These are phyloP conservation scores for Buddleja alternifolia DNA, from an alignment of 257 asterid genomes.

Conservation along the genomic window DNA sequence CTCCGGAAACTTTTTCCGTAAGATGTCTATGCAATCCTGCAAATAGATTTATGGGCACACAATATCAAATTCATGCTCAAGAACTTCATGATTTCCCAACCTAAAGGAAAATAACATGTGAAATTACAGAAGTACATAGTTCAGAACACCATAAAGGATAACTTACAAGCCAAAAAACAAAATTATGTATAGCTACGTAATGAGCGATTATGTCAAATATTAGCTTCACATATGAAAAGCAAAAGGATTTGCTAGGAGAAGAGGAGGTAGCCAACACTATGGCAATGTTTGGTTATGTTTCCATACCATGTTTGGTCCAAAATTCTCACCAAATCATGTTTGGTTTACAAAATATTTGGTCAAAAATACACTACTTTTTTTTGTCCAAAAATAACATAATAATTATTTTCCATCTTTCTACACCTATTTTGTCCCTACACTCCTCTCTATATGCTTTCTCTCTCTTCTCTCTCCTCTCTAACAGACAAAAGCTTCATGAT, in stretches of 20 bases:
- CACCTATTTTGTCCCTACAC: too few relatives aligned
- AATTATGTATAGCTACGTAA: not conserved
- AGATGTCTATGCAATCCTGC: conserved; percentile 74
- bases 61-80: conserved; percentile 24
- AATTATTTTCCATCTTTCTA: too few relatives aligned
- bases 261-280: too few relatives aligned
- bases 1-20: conserved; percentile 77
- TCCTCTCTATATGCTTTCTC: too few relatives aligned
- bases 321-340: too few relatives aligned
- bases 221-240: not conserved
- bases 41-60: conserved; percentile 23
- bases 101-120: not conserved
- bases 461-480: too few relatives aligned
- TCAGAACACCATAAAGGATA: conserved; percentile 7
- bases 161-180: not conserved
- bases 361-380: too few relatives aligned
- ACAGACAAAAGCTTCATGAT: too few relatives aligned
- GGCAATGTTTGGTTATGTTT: too few relatives aligned
- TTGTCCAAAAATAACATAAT: too few relatives aligned
- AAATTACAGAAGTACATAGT: not conserved
- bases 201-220: not conserved
- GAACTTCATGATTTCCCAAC: conserved; percentile 11
- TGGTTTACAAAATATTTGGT: too few relatives aligned
- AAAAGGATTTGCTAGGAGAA: conserved; percentile 8
- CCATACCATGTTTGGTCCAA: too few relatives aligned